A percentile compares a stretch with the other conserved stretches of the same genome.
Conservation (phyloP, 139 green algal species). For the Chlamydomonas eustigma region DNA sequence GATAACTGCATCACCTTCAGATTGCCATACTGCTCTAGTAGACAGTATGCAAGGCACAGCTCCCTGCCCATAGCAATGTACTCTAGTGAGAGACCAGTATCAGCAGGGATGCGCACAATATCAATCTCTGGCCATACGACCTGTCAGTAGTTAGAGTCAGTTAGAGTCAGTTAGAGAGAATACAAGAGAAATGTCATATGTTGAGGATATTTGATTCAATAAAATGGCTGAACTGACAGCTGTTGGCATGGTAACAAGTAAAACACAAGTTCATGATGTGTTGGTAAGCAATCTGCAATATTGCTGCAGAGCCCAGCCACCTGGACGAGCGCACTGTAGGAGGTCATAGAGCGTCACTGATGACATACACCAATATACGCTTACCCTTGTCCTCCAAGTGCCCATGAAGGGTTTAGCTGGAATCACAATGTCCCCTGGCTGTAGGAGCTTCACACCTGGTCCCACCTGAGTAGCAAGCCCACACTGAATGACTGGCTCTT, state of each 20-base stretch:
- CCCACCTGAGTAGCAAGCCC: conserved; percentile 54
- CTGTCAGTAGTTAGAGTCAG: no score
- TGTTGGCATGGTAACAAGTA: no score
- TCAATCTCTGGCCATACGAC: conserved; percentile 66
- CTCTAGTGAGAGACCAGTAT: conserved; percentile 49
- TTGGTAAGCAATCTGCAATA: no score
- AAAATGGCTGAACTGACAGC: no score
- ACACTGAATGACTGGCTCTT: conserved; percentile 6
- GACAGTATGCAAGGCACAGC: conserved; percentile 75
- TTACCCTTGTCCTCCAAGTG: conserved; percentile 54
- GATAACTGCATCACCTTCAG: conserved; percentile 60
- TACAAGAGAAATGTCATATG: no score
- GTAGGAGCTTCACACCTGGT: conserved; percentile 72
- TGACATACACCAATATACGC: no score
- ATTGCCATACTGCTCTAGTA: conserved; percentile 71
- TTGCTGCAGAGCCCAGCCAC: no score
- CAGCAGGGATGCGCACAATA: conserved; percentile 47
- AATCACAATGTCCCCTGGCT: conserved; percentile 79
- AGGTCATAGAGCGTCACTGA: no score
- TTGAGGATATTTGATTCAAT: no score
- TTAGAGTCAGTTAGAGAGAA: no score
- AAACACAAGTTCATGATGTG: no score
- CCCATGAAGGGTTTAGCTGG: conserved; percentile 61
- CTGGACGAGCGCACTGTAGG: no score
- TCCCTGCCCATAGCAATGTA: conserved; percentile 62